Evolutionary conservation across 2,329 filamentous ascomycete genomes (phyloP), one percentile per base, ranked within the genome.

Genomic region (Sarocladium brachiariae): DNA sequence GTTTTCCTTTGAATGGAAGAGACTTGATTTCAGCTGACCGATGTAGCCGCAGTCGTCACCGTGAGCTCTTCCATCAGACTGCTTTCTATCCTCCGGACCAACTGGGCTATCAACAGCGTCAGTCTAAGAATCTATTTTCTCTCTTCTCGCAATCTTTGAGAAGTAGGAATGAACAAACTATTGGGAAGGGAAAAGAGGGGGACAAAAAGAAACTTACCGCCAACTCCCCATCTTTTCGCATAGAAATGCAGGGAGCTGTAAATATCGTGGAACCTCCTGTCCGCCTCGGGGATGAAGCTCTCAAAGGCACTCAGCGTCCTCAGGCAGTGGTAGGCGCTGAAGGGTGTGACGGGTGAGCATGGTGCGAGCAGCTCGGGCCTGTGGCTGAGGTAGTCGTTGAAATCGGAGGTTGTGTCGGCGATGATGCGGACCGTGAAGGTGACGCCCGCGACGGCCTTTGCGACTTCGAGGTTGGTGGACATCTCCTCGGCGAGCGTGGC

Each of bases 361-460:
- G 60, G 59, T 24, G 60, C 61, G 23, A 66, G 57, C 19, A 65
- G 58, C 18, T 63, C 61, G 9, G 65, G 62, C 10, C 58, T 57
- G 33, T 59, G 61, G 19, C 61, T 57, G 24, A 66, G 62, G 45
- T 64, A 62, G 33, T 62, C 58, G 49, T 66, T 65, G 46, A 66
- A 61, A 30, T 65, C 62, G 34, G 60, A 60, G n/a, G 63, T 66
- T 19, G 63, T 64, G 49, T 67, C 65, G 50, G 62, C 59, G 33
- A 67, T 63, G 46, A 67, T 64, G 41, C 65, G 61, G 31, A 67
- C 62, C 50, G 65, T 64, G 51, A 67, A 67, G 55, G 67, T 67
- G 50, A 67, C 59, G 50, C 65, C 65, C 13, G 65, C 63, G 14
- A 67, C 63, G 53, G 64, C 64, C 51, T 67, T 67, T 31, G 58